Base-by-base conservation (phyloP, 495 filamentous ascomycete species). In the Neurospora terricola region DNA sequence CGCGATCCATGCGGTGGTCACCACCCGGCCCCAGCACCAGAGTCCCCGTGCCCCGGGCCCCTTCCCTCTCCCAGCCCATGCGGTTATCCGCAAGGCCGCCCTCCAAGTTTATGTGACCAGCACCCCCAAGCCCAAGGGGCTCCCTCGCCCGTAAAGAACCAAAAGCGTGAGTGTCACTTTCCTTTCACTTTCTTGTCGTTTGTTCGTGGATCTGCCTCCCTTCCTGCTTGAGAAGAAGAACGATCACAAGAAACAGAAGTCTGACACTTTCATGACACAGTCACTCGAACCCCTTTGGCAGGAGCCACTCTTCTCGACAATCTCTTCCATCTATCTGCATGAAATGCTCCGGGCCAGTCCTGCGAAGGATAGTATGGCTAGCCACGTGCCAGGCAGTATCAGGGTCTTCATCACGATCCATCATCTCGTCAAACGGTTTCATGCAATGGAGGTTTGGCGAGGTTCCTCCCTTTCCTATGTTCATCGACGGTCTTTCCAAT, bases 401-500 rank as follows among this genome's bases (percentile, higher is more conserved):
- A 30, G n/a, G 69, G 84, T 93, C 9, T 88, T 87, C 73, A 87
- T 88, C 69, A 83, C 90, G 9, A 86, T 94, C 71, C 86, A 91
- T 73, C 89, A 91, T 78, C 77, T 88, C 16, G 81, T 86, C 72
- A 78, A 83, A 70, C 86, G 85, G 69, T 92, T 88, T 76, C 80
- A 82, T 18, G 78, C 80, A 18, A n/a, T n/a, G n/a, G n/a, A 82
- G 81, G 38, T 93, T 90, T 77, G 77, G 82, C 16, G 85, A 87
- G 40, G 84, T 85, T 43, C 88, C 88, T 0, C 82, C 82, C 34
- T 75, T 94, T 39, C 72, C 85, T 72, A 84, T 91, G 81, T 90
- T 94, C 73, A 85, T 89, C 40, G 89, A 92, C 72, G 90, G 89
- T 16, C 82, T 94, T 62, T 88, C 86, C 30, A 89, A 89, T 72